Conservation (phyloP, 2,329 filamentous ascomycete genomes). For the Ceratocystiopsis sp. region DNA sequence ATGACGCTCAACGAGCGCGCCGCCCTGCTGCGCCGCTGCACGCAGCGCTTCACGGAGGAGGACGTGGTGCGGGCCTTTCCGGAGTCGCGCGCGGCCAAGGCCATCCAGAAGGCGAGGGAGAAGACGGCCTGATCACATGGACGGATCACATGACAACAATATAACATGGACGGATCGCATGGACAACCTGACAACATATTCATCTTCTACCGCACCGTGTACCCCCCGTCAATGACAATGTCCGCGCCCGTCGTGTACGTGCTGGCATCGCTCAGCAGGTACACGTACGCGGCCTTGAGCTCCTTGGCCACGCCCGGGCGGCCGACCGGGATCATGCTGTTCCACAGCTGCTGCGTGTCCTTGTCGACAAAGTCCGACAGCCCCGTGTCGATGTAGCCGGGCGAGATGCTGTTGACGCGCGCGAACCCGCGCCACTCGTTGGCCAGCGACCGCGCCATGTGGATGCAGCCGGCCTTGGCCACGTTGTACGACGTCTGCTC, state of each 20-base stretch:
- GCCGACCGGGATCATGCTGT: conserved; percentile 68
- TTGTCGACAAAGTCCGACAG: conserved; percentile 47
- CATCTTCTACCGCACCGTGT: conserved; percentile 36
- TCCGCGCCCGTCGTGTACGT: conserved; percentile 65
- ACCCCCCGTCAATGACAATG: conserved; percentile 61
- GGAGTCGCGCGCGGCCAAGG: conserved; percentile 8
- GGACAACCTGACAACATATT: too few relatives aligned
- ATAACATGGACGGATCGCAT: too few relatives aligned
- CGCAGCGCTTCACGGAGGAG: conserved; percentile 45
- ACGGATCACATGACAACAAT: too few relatives aligned
- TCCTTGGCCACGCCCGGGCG: conserved; percentile 57
- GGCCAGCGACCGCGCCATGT: conserved; percentile 50
- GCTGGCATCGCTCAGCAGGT: conserved; percentile 66
- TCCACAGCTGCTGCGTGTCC: conserved; percentile 57
- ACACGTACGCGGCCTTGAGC: conserved; percentile 69
- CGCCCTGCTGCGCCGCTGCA: conserved; percentile 46
- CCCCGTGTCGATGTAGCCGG: conserved; percentile 61
- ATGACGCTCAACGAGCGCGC: conserved; percentile 48
- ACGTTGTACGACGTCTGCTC: conserved; percentile 58
- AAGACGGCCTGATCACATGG: too few relatives aligned
- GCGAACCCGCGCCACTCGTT: conserved; percentile 66
- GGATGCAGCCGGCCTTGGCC: conserved; percentile 48
- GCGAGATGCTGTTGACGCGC: conserved; percentile 53
- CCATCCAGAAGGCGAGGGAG: too few relatives aligned
- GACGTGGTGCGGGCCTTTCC: conserved; percentile 44